Evolutionary conservation across 148 eudicot species (phyloP), one percentile per base, ranked within the genome.

Genomic region (Linanthus parryae): DNA sequence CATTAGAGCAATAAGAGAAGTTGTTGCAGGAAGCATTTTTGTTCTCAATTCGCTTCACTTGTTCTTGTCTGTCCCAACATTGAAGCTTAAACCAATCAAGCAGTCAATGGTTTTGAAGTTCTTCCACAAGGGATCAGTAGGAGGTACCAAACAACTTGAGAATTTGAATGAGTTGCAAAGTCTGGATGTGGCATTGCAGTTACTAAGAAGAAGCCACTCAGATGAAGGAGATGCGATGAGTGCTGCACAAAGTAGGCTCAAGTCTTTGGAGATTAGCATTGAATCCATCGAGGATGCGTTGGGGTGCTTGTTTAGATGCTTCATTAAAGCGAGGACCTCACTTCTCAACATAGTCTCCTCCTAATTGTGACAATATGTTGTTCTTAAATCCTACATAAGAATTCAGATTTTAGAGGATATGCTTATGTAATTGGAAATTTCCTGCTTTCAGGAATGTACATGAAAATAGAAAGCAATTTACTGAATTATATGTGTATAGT

Each of bases 311-410:
- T 76, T 67, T 63, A 82, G 79, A 64, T 56, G 58, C 52, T 44
- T 79, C 28, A 68, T 79, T 29, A 64, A 61, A 58, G 45, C 66
- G 13, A 65, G 82, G 36, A 79, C 63, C 3, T 72, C 79, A 23
- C 77, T 82, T 24, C 60, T 79, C 17, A 82, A 76, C 59, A 59
- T 75, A 30, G 52, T 73, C 35, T 75, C 88, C 5, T 40, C 38
- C 12, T 24, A 28, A 45, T 25, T 44, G 37, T 42, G 22, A 63
- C 26, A 1, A 25, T 37, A 9, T 12, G 7, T 14, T 0, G 5
- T 4, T 18, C 10, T 1, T 11, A 10, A 27, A 8, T 57, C 27
- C 28, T 15, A 5, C 48, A 31, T 44, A 44, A 24, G 55, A 31
- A 48, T 59, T 47, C 55, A 20, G 28, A 29, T 48, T 48, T 59